These are phyloP conservation scores for Kazachstania psychrophila DNA, from an alignment of 805 yeast species.

Conservation along the genomic window DNA sequence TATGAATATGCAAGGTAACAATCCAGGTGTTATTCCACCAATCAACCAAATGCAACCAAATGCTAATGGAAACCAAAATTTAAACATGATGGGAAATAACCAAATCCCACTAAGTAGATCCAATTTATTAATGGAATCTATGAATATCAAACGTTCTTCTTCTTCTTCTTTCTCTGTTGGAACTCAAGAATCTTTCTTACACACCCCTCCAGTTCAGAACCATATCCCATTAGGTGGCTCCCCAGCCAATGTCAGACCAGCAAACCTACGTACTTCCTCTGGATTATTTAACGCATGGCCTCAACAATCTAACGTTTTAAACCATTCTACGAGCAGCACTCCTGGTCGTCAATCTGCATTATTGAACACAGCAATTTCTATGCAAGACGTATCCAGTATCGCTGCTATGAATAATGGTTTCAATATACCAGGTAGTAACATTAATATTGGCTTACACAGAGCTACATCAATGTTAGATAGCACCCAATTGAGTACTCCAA, in stretches of 20 bases:
- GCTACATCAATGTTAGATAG: too few species aligned
- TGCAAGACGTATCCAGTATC: too few species aligned
- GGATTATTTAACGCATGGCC: conserved; percentile 1
- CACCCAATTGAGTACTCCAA: too few species aligned
- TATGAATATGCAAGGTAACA: background rate
- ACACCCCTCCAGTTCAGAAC: background rate
- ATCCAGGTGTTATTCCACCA: background rate
- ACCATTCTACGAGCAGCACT: background rate
- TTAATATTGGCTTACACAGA: background rate
- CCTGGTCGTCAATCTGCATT: background rate
- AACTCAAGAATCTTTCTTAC: background rate
- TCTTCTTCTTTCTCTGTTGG: conserved; percentile 14
- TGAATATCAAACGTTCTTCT: conserved; percentile 20
- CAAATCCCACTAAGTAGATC: conserved; percentile 11
- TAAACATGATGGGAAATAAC: background rate
- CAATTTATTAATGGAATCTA: conserved; percentile 19
- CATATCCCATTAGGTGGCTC: background rate
- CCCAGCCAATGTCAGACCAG: too few species aligned
- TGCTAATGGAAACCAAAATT: background rate
- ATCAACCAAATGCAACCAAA: background rate
- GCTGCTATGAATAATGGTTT: too few species aligned
- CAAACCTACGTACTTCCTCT: background rate
- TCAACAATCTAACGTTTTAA: background rate
- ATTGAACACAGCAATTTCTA: too few species aligned
- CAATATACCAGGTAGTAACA: too few species aligned